phyloP scores from a whole-genome alignment of 768 basidiomycete genomes.

The Suillus sp. region DNA sequence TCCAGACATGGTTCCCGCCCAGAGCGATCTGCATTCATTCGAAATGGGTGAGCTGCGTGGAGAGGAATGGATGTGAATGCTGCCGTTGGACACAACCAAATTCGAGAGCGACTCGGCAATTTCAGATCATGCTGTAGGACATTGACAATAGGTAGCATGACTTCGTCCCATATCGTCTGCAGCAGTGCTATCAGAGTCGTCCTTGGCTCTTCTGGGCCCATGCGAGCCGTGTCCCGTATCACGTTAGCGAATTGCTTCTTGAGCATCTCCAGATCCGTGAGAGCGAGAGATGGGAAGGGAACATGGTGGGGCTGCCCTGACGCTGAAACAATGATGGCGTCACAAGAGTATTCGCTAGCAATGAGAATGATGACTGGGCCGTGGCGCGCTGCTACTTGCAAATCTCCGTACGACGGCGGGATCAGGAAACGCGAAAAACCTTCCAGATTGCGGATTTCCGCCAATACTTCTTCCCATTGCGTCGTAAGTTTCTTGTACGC shows the following conservation, averaged over 20 bases:
- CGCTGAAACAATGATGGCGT: conserved; percentile 17
- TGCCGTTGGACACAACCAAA: conserved; percentile 21
- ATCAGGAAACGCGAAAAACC: conserved; percentile 23
- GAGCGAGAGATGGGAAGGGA: background rate
- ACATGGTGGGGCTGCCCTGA: background rate
- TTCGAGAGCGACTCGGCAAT: conserved; percentile 7
- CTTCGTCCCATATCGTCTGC: background rate
- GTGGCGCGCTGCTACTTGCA: conserved; percentile 17
- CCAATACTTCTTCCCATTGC: conserved; percentile 8
- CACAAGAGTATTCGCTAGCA: conserved; percentile 16
- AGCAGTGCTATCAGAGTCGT: background rate
- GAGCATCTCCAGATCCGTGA: background rate
- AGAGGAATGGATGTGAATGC: conserved; percentile 19
- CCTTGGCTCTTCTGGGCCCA: background rate
- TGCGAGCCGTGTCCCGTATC: background rate
- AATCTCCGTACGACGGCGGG: conserved; percentile 17
- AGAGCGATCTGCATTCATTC: conserved; percentile 12
- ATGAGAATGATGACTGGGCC: conserved; percentile 25
- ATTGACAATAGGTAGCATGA: conserved; percentile 15
- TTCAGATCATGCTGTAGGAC: conserved; percentile 10
- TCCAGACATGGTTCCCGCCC: conserved; percentile 11
- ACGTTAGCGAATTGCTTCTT: background rate
- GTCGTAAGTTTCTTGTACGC: conserved; percentile 14
- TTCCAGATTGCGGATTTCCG: conserved; percentile 15
- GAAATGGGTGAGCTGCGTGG: conserved; percentile 22